A percentile compares a stretch with the other conserved stretches of the same genome.
phyloP scores from a whole-genome alignment of 805 yeast species.

The Ogataea philodendri region DNA sequence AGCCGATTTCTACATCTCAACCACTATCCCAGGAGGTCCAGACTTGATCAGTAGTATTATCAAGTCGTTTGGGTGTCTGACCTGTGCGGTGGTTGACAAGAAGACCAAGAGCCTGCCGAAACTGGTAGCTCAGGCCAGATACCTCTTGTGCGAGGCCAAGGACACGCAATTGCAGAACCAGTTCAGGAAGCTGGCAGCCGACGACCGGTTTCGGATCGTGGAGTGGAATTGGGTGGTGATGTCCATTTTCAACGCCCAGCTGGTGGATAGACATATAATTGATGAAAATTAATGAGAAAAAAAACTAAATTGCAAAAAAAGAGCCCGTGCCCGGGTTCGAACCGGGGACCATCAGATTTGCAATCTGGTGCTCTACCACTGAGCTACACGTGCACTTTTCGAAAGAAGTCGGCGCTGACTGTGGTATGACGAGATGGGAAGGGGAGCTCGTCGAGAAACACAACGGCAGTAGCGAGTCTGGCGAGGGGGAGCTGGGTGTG shows the following conservation, averaged over 20 bases:
- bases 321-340: slow-evolving; percentile 92
- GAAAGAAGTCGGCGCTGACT: not conserved
- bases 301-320: slow-evolving; percentile 5
- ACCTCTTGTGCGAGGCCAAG: slow-evolving; percentile 24
- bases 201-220: slow-evolving; percentile 36
- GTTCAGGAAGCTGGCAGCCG: slow-evolving; percentile 27
- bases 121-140: slow-evolving; percentile 19
- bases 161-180: slow-evolving; percentile 35
- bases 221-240: slow-evolving; percentile 68
- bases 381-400: slow-evolving; percentile 59
- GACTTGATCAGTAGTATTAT: slow-evolving; percentile 56
- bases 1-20: slow-evolving; percentile 52
- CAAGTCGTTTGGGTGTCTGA: slow-evolving; percentile 51
- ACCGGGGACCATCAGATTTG: slow-evolving; percentile 98
- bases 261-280: slow-evolving; percentile 22
- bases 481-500: not conserved
- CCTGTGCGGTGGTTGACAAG: slow-evolving; percentile 19
- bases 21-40: slow-evolving; percentile 59
- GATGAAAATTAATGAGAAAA: slow-evolving; percentile 12
- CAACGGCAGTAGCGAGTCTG: too few species aligned
- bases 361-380: slow-evolving; percentile 99
- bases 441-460: too few species aligned
- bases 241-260: slow-evolving; percentile 49
- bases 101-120: slow-evolving; percentile 20
- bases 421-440: not conserved